A percentile compares a stretch with the other conserved stretches of the same genome.
Conservation (phyloP, 169 alveolate species). For the Cryptosporidium canis region DNA sequence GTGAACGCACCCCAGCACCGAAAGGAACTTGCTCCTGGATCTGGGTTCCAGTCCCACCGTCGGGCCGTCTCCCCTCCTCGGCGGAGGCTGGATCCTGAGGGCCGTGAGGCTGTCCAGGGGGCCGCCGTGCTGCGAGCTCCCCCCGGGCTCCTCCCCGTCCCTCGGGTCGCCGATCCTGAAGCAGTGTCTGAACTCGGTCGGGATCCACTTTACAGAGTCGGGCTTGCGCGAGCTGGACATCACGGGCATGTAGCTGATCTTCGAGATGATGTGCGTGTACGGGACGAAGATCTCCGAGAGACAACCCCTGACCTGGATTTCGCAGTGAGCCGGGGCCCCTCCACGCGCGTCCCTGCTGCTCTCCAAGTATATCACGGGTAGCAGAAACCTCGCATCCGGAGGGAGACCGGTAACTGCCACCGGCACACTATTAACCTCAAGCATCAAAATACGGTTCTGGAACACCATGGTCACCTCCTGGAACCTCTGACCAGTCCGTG, state of each 20-base stretch:
- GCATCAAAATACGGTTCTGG: slow-evolving; percentile 22
- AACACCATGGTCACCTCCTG: slow-evolving; percentile 12
- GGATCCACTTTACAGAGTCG: slow-evolving; percentile 50
- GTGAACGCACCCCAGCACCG: slow-evolving; percentile 8
- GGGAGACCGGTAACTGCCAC: slow-evolving; percentile 28
- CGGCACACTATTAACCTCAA: slow-evolving; percentile 25
- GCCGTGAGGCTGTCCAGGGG: background rate
- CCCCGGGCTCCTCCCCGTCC: background rate
- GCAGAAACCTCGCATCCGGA: slow-evolving; percentile 37
- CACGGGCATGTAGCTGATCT: slow-evolving; percentile 20
- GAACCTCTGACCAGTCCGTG: background rate
- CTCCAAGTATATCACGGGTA: slow-evolving; percentile 45
- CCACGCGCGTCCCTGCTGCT: background rate
- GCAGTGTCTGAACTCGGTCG: slow-evolving; percentile 32
- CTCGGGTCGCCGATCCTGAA: background rate
- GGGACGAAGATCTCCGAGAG: slow-evolving; percentile 31
- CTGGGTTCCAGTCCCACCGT: background rate
- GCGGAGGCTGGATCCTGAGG: background rate
- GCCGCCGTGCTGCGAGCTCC: background rate
- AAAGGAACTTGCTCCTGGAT: background rate
- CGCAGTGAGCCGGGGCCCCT: background rate
- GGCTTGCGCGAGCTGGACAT: background rate
- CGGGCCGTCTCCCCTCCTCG: background rate
- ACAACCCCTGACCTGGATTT: slow-evolving; percentile 4
- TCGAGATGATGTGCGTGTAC: slow-evolving; percentile 37